Base-by-base conservation (phyloP, 345 rosid genomes). In the Gossypium longicalyx region DNA sequence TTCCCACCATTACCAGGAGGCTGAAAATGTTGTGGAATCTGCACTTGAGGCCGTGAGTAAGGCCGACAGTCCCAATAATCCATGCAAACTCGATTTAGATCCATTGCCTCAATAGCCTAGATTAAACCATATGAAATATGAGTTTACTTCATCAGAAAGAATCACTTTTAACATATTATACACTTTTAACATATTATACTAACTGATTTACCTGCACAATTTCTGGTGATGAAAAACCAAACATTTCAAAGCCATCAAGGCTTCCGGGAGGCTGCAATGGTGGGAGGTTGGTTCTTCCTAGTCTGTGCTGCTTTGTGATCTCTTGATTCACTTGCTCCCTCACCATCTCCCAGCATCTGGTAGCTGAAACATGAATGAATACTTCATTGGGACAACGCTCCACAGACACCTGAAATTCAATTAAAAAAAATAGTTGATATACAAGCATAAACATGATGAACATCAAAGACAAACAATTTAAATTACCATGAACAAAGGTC, bases 291-390 rank as follows among this genome's bases (percentile, higher is more conserved):
- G 53, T 72, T 78, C 74, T 90, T 49, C 98, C 98, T 58, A 87
- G 61, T 80, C 86, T 91, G 81, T 93, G 97, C 43, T 88, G 94
- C 86, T 84, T 96, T 12, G 87, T 68, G 77, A 96, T 93, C 89
- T 96, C 98, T 73, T 85, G 92, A 81, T 96, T 96, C 68, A 90
- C 91, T 86, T 93, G 84, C 22, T 96, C 98, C 82, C 90, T 86
- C 78, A 96, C 99, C 97, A 96, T 85, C 85, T 96, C 99, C 99
- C 99, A 96, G 82, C 99, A 90, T 84, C 87, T 89, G 76, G 88
- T 75, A 9, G 97, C 93, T 1, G 99, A 87, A 80, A 89, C 60
- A 69, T 96, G 97, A 79, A 93, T 70, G 54, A 96, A 96, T 74
- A 93, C 89, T 89, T 96, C 99, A 79, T 81, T 77, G 44, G 89